Base-by-base conservation (phyloP, 106 monocot species). In the Apostasia shenzhenica region DNA sequence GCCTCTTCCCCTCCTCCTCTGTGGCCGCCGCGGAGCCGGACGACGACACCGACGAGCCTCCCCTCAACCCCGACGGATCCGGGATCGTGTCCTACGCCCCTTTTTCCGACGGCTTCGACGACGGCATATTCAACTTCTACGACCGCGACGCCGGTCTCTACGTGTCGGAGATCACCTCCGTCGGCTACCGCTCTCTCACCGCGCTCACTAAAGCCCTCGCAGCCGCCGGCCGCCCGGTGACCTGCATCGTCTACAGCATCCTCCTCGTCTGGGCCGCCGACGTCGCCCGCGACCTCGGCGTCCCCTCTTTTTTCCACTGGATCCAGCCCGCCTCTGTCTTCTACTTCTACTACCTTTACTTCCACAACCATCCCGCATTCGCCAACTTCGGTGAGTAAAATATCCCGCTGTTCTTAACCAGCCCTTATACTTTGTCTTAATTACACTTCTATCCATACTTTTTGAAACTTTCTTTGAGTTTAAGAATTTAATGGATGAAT, bases 291-390 rank as follows among this genome's bases (percentile, higher is more conserved):
- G 70, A 75, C 0, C 83, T 72, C 73, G 73, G 67, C 13, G 50
- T 89, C 50, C 89, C 77, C 1, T 70, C 83, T 1, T 67, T 57
- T 6, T 72, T 72, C 10, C 84, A 75, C 77, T 93, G 93, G 93
- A 81, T 86, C 70, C 93, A 93, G 61, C 81, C 88, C 3, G 86
- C 79, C 67, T 26, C 81, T 48, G 77, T 86, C 13, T 83, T 92
- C 46, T 73, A 73, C 57, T 54, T 86, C 45, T 88, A 83, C 74
- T 71, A 88, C 81, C 85, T 83, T 71, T 83, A 61, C 72, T 85
- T 83, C 75, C 77, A 76, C 44, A 88, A 78, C 39, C 58, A 70
- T 72, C 67, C 43, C 41, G 61, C 14, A 12, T 7, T 79, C 53
- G 48, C 81, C 38, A 70, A 13, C 55, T 45, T 26, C 57, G 14